Percentiles rank a stretch among this genome's conserved stretches.
phyloP scores from a whole-genome alignment of 208 protist genomes.

The Leishmania braziliensis region DNA sequence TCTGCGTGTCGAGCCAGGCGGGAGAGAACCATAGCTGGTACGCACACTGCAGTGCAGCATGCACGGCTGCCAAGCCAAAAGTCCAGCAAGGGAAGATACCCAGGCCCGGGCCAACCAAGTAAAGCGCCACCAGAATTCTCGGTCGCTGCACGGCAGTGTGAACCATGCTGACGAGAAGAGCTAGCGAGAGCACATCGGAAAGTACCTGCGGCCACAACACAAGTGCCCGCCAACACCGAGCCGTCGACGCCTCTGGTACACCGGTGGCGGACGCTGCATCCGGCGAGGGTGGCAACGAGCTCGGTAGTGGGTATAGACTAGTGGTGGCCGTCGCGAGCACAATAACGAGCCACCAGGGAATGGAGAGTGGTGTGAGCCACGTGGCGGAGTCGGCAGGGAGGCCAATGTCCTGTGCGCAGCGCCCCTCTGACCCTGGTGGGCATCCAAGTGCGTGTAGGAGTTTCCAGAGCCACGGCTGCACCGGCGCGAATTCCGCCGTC shows the following conservation, averaged over 20 bases:
- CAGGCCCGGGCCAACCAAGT: conserved; percentile 16
- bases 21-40: conserved; percentile 36
- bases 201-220: conserved; percentile 8
- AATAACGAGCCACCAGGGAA: conserved; percentile 32
- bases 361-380: conserved; percentile 33
- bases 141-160: conserved; percentile 19
- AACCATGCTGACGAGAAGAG: conserved; percentile 16
- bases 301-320: conserved; percentile 14
- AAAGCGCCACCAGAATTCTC: conserved; percentile 24
- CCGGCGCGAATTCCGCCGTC: conserved; percentile 18
- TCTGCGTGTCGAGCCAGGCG: conserved; percentile 14
- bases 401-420: conserved; percentile 24
- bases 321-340: conserved; percentile 22
- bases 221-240: not conserved
- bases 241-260: not conserved
- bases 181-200: not conserved
- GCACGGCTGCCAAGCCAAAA: conserved; percentile 10
- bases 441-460: conserved; percentile 16
- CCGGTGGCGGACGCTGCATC: not conserved
- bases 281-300: conserved; percentile 1
- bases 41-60: conserved; percentile 27
- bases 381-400: conserved; percentile 15
- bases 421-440: conserved; percentile 17
- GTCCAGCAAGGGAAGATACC: conserved; percentile 24
- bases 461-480: conserved; percentile 21